Conservation (phyloP, 208 protist genomes). For the Endotrypanum monterogeii region DNA sequence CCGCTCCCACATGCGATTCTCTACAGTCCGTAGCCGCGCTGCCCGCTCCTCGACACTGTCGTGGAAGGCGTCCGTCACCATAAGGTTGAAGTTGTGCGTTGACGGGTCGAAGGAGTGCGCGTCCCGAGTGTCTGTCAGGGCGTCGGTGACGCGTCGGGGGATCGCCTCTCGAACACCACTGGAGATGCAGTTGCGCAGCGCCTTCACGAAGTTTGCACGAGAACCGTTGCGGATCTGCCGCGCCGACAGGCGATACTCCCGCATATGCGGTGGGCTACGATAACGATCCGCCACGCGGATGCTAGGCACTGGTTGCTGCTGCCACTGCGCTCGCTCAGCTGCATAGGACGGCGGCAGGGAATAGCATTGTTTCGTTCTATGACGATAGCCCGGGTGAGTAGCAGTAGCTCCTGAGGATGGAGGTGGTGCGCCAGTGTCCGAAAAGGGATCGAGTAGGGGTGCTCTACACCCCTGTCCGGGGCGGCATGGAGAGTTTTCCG, state of each 20-base stretch:
- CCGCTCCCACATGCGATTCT: constrained; percentile 34
- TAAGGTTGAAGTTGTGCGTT: constrained; percentile 34
- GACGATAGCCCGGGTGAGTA: constrained; percentile 1
- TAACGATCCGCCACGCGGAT: constrained; percentile 9
- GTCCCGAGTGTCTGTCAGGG: constrained; percentile 9
- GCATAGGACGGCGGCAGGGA: constrained; percentile 29
- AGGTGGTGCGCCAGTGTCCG: not conserved
- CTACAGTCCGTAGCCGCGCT: constrained; percentile 23
- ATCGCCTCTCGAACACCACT: constrained; percentile 7
- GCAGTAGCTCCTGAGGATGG: not conserved
- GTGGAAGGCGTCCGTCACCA: constrained; percentile 25
- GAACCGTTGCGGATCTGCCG: not conserved
- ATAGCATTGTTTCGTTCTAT: constrained; percentile 28
- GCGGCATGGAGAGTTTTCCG: not conserved
- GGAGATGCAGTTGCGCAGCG: constrained; percentile 10
- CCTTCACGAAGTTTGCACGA: constrained; percentile 12
- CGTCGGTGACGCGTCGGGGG: constrained; percentile 9
- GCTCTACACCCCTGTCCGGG: not conserved
- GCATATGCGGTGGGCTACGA: not conserved
- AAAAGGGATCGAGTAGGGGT: not conserved
- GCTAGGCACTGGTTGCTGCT: constrained; percentile 2
- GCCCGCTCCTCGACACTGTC: constrained; percentile 19
- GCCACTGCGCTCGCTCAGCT: not conserved
- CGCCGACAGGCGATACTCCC: constrained; percentile 7
- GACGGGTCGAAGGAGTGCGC: not conserved